Percentiles rank a stretch among this genome's conserved stretches.
phyloP scores from a whole-genome alignment of 345 rosid genomes.

The Acer negundo region DNA sequence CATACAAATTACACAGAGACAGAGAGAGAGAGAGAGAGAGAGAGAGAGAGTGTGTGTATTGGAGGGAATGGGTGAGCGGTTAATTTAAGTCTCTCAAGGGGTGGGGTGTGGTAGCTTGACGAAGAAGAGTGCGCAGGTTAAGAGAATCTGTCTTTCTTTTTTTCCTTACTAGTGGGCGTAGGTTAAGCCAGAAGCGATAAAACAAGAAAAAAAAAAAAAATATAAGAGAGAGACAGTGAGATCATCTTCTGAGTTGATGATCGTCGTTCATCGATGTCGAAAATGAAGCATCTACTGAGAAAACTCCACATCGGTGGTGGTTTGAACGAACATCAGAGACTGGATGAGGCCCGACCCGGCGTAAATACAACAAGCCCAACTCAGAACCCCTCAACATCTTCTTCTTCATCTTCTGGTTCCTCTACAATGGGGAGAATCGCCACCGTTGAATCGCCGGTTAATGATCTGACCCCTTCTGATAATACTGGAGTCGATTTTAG shows the following conservation, averaged over 20 bases:
- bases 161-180: constrained; percentile 41
- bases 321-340: constrained; percentile 54
- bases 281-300: constrained; percentile 86
- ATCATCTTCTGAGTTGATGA: constrained; percentile 55
- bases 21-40: neutral
- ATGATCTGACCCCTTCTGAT: constrained; percentile 41
- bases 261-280: constrained; percentile 76
- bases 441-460: constrained; percentile 46
- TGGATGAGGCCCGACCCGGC: constrained; percentile 42
- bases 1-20: neutral
- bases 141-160: constrained; percentile 51
- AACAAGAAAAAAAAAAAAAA: neutral
- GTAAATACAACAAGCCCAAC: constrained; percentile 44
- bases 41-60: constrained; percentile 5
- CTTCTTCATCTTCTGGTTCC: constrained; percentile 39
- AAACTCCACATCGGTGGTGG: constrained; percentile 94
- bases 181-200: constrained; percentile 42
- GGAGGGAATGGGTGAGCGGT: constrained; percentile 57
- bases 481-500: constrained; percentile 51
- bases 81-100: constrained; percentile 48
- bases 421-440: constrained; percentile 47
- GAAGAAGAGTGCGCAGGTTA: constrained; percentile 71
- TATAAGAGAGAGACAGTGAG: constrained; percentile 26
- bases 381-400: constrained; percentile 35
- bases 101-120: constrained; percentile 54